A percentile compares a stretch with the other conserved stretches of the same genome.
These are phyloP conservation scores for Candida berthetii DNA, from an alignment of 805 yeast species.

Conservation along the genomic window DNA sequence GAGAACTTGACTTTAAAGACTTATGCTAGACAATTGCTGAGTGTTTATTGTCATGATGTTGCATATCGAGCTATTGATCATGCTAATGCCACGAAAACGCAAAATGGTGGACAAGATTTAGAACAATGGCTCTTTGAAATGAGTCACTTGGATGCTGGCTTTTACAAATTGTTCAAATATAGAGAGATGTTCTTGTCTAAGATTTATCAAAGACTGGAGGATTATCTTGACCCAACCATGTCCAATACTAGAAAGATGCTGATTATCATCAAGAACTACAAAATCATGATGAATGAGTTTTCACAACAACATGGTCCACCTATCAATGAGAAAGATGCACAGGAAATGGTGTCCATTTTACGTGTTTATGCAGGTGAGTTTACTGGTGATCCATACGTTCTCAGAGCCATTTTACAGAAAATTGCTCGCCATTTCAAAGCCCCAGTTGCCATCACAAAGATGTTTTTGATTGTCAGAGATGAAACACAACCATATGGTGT, in stretches of 20 bases:
- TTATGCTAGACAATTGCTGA: background rate
- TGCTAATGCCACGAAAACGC: background rate
- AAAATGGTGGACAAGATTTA: background rate
- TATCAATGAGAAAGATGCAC: constrained; percentile 3
- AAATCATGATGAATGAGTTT: background rate
- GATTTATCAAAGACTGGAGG: constrained; percentile 1
- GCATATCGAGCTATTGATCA: background rate
- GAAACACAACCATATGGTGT: constrained; percentile 3
- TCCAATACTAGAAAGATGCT: background rate
- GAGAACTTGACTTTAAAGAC: background rate
- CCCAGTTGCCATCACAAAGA: constrained; percentile 1
- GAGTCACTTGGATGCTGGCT: constrained; percentile 13
- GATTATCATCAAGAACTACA: background rate
- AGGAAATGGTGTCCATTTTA: constrained; percentile 4
- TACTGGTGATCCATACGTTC: constrained; percentile 1
- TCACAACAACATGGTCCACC: background rate
- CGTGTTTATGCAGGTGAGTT: constrained; percentile 13
- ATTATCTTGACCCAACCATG: background rate
- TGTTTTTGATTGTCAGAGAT: constrained; percentile 8
- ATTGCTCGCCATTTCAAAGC: constrained; percentile 3
- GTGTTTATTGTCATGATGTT: background rate
- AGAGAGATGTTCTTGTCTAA: constrained; percentile 5
- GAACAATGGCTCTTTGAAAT: constrained; percentile 9
- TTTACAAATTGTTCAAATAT: constrained; percentile 10
- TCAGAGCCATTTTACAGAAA: background rate